These are phyloP conservation scores for Chytridium lagenaria DNA, from an alignment of 371 early-diverging fungal species.

Conservation along the genomic window DNA sequence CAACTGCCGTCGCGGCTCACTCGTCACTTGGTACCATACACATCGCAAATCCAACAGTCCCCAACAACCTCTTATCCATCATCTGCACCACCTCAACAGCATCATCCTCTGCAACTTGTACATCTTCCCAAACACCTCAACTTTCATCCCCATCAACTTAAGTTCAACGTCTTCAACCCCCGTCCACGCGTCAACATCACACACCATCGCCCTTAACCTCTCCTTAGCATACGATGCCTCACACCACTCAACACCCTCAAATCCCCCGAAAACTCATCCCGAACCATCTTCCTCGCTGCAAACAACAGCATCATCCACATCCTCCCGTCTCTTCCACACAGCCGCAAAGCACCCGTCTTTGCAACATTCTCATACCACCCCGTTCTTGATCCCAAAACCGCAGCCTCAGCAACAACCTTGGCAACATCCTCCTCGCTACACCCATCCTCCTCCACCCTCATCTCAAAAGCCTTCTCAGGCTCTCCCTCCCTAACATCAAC, in stretches of 20 bases:
- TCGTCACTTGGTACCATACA: slow-evolving; percentile 9
- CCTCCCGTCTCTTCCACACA: no score
- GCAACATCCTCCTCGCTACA: background rate
- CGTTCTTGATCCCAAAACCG: slow-evolving; percentile 9
- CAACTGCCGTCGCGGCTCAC: slow-evolving; percentile 4
- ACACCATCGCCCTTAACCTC: background rate
- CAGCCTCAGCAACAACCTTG: slow-evolving; percentile 11
- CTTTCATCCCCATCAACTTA: no score
- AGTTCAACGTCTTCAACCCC: background rate
- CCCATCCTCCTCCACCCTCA: background rate
- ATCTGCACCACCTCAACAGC: background rate
- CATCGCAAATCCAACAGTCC: slow-evolving; percentile 10
- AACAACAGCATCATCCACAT: no score
- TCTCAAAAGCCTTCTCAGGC: background rate
- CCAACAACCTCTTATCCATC: background rate
- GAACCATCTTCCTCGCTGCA: slow-evolving; percentile 12
- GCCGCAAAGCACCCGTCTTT: no score
- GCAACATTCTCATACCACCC: slow-evolving; percentile 14
- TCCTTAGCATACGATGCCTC: no score
- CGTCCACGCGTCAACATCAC: background rate
- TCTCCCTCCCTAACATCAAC: background rate
- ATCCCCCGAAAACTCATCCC: background rate
- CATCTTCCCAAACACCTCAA: slow-evolving; percentile 1
- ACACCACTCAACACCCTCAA: slow-evolving; percentile 17
- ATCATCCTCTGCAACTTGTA: slow-evolving; percentile 22